A percentile compares a stretch with the other conserved stretches of the same genome.
Evolutionary conservation across 331 rosid genomes (phyloP).

Genomic region (Acacia pycnantha): DNA sequence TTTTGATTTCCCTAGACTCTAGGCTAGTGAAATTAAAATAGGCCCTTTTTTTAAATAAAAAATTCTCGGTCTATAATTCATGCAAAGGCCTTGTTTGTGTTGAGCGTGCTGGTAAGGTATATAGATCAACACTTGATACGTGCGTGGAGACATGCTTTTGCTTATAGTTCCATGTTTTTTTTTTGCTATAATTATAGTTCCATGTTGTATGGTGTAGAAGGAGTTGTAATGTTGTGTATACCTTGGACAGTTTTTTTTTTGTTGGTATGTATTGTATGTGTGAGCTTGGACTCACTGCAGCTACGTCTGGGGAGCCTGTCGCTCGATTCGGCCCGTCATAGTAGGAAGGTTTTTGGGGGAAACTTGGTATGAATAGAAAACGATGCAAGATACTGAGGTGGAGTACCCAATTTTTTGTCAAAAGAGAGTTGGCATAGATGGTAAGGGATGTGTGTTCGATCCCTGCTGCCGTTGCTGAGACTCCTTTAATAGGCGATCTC

Average conservation of each 20-base stretch:
- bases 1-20: neutral
- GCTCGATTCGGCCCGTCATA: no score
- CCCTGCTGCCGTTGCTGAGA: no score
- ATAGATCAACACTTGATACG: neutral
- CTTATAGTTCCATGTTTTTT: neutral
- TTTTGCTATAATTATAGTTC: no score
- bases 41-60: no score
- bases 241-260: neutral
- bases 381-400: neutral
- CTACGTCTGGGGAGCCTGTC: neutral
- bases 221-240: neutral
- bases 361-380: neutral
- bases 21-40: conserved; percentile 2
- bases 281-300: neutral
- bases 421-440: no score
- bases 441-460: no score
- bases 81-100: neutral
- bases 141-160: neutral
- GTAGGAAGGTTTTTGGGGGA: no score
- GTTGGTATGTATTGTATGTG: no score
- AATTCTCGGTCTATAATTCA: neutral
- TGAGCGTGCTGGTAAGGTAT: neutral
- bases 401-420: neutral
- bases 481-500: no score
- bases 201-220: neutral